Base-by-base conservation (phyloP, 2,329 filamentous ascomycete species). In the Eurotiales sp. region DNA sequence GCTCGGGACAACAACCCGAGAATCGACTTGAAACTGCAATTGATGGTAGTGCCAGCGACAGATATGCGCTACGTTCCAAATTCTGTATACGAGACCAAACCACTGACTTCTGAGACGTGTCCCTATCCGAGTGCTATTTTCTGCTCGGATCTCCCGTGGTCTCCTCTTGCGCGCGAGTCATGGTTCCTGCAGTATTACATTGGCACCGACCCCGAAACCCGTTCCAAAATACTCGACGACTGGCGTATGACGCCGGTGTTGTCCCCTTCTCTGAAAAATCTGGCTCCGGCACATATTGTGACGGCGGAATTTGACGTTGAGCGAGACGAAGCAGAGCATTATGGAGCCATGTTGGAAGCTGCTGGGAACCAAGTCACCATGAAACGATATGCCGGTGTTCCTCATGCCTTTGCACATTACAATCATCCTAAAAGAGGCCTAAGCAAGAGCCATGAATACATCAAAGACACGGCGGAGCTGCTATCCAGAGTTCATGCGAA, bases 201-300 rank as follows among this genome's bases (percentile, higher is more conserved):
- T 10, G 42, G 49, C 2, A 61, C 61, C 6, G 64, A 68, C 21
- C 49, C 41, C 10, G 34, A 25, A 15, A 27, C 29, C 39, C 29
- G 32, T 5, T 11, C 12, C 17, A 43, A 4, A 11, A 30, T 22
- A 7, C 30, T 46, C 23, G 22, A 71, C 67, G 66, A 72, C 52
- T 72, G 70, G 70, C 71, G 67, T 47, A 70, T 72, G 39, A 72
- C 69, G 4, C 70, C 70, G 3, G 71, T 73, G n/a, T 55, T 66
- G 14, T 64, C 69, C 3, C 59, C 65, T 2, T 62, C 63, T 43
- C 70, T 72, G 34, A 46, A 57, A 10, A 58, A 63, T 40, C 53
- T 73, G 27, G 70, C 71, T 10, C 68, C 70, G 3, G 70, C 71
- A 3, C 54, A 72, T 42, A 60, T 72, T 15, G 62, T 64, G 46